Base-by-base conservation (phyloP, 1,139 yeast species). In the Saccharomyces hybrid region DNA sequence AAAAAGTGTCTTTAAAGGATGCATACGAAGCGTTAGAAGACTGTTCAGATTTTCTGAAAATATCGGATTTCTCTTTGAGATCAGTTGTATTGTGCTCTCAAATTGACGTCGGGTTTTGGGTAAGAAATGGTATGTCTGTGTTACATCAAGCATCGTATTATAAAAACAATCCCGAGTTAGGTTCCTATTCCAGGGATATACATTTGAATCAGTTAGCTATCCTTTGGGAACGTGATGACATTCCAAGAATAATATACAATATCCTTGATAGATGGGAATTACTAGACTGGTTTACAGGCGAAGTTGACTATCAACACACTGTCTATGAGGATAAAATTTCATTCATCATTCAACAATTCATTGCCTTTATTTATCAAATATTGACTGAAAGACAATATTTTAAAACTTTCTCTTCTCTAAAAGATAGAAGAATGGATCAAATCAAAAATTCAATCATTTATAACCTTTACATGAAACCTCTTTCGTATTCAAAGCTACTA, bases 221-320 rank as follows among this genome's bases (percentile, higher is more conserved):
- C 7, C 59, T 83, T 11, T 60, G 74, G 7, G 80, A 78, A 49
- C 73, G 72, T 31, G 78, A 82, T 7, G 73, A 73, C 28, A 58
- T 69, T 3, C 67, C 69, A 27, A 65, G 73, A 44, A 69, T 74
- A 0, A 69, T 81, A 1, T 67, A 80, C 50, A 80, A 82, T 53
- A 73, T 84, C 53, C 69, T 84, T 49, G 82, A 80, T 52, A 73
- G 87, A 56, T 86, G 86, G 84, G 88, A 81, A 58, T 64, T 86
- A 31, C 61, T 73, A 19, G 72, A 71, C 0, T 84, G 89, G 84
- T 78, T 75, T 57, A 61, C 64, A n/a, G 77, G 77, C 16, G 59
- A 62, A 2, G 71, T 67, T 1, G 73, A 69, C 2, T 63, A 71
- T 16, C 67, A 68, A 46, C 65, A 71, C 0, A 82, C 87, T 0